Base-by-base conservation (phyloP, 2,329 filamentous ascomycete species). In the Penicillium sp. region DNA sequence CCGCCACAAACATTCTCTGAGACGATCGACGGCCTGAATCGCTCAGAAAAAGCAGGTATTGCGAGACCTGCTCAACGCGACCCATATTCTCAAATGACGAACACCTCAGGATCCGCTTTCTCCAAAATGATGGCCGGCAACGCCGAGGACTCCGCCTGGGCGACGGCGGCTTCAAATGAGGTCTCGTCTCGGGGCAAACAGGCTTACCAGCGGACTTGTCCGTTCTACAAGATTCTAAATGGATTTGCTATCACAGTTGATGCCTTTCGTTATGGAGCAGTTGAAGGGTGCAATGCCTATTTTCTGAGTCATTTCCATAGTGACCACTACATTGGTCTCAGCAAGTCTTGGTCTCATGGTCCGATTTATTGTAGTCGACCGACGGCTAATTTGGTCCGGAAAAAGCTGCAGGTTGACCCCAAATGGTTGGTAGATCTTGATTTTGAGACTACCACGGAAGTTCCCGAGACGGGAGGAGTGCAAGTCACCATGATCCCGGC, bases 281-380 rank as follows among this genome's bases (percentile, higher is more conserved):
- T 99, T 0, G 83, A 95, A 68, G 92, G 91, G 0, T 96, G 92
- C 71, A 88, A 90, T 50, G 94, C 93, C 1, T 99, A 99, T 70
- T 99, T 99, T 63, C 82, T 99, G 10, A 97, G 92, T 65, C 94
- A 99, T 70, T 99, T 97, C 63, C 94, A 99, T 73, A 97, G 92
- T 67, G 94, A 99, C 70, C 94, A 99, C 70, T 99, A 99, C 66
- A 87, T 97, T 29, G 94, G 94, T 2, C 78, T 99, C 10, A 94
- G 91, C 10, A 86, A 89, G 7, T 91, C 82, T 28, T 99, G 94
- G 94, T 85, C 80, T 34, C 92, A 99, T 70, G 94, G 94, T 0
- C 93, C 92, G 0, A 97, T 99, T 45, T 99, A 96, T 68, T 97
- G 94, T 77, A 97, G 93, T 69, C 88, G 87, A 63, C 90, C 96